A percentile compares a stretch with the other conserved stretches of the same genome.
Evolutionary conservation across 169 alveolate genomes (phyloP).

Genomic region (Cyclospora cayetanensis): DNA sequence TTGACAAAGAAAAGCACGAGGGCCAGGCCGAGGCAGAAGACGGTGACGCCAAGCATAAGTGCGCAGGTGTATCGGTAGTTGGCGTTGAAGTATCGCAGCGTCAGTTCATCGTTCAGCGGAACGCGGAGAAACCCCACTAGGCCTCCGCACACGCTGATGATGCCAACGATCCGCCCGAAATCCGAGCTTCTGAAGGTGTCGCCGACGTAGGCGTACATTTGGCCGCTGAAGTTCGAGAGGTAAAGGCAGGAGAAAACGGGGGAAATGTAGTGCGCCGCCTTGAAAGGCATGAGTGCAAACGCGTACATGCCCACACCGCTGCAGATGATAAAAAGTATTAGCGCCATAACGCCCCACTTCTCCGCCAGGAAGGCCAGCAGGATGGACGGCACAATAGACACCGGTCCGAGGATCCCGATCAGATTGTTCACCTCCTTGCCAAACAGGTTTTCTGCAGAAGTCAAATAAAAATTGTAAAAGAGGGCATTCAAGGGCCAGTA

Average conservation of each 20-base stretch:
- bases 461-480: constrained; percentile 44
- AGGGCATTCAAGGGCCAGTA: constrained; percentile 60
- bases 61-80: constrained; percentile 6
- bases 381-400: constrained; percentile 50
- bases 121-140: constrained; percentile 20
- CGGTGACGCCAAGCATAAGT: not conserved
- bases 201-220: constrained; percentile 56
- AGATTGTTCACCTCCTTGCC: constrained; percentile 21
- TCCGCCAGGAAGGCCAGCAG: constrained; percentile 19
- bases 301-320: constrained; percentile 38
- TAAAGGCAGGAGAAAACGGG: constrained; percentile 39
- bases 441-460: constrained; percentile 45
- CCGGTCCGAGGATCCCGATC: constrained; percentile 51
- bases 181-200: constrained; percentile 42
- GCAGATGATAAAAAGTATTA: constrained; percentile 3
- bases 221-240: constrained; percentile 60
- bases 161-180: constrained; percentile 65
- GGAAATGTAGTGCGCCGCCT: constrained; percentile 10
- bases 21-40: not conserved
- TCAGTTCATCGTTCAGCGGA: constrained; percentile 10
- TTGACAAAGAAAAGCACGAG: constrained; percentile 32
- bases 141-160: constrained; percentile 62
- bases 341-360: constrained; percentile 9
- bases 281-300: not conserved
- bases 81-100: not conserved